Evolutionary conservation across 1,284 basidiomycete genomes (phyloP).

Genomic region (Ceratobasidium sp.): DNA sequence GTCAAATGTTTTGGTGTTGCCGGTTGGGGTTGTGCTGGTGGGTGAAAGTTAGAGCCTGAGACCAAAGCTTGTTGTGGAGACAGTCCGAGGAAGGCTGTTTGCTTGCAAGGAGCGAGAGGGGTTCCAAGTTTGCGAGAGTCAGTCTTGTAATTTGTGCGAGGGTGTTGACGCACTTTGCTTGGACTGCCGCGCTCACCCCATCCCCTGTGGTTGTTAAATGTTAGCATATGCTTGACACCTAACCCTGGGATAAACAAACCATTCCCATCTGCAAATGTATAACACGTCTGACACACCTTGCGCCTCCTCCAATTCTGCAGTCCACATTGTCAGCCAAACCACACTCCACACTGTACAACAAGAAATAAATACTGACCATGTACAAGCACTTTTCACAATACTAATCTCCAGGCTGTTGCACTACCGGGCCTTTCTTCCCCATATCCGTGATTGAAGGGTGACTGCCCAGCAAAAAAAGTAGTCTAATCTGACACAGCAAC

Average conservation of each 20-base stretch:
- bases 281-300: slow-evolving; percentile 90
- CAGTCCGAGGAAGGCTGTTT: too few species aligned
- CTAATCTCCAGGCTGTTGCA: slow-evolving; percentile 92
- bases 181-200: slow-evolving; percentile 81
- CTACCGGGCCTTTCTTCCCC: slow-evolving; percentile 87
- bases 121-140: not conserved
- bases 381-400: slow-evolving; percentile 86
- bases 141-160: slow-evolving; percentile 6
- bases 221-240: not conserved
- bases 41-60: too few species aligned
- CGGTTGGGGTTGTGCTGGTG: too few species aligned
- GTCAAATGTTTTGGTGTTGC: too few species aligned
- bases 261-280: slow-evolving; percentile 74
- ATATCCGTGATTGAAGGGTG: slow-evolving; percentile 89
- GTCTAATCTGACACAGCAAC: slow-evolving; percentile 79
- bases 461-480: slow-evolving; percentile 64
- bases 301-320: slow-evolving; percentile 80
- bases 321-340: too few species aligned
- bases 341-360: not conserved
- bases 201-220: slow-evolving; percentile 63
- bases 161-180: slow-evolving; percentile 75
- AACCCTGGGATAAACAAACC: slow-evolving; percentile 16
- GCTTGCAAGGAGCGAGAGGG: too few species aligned
- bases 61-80: too few species aligned
- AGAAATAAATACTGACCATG: slow-evolving; percentile 58